Evolutionary conservation across 495 filamentous ascomycete genomes (phyloP).

Genomic region (Oidiodendron maius): DNA sequence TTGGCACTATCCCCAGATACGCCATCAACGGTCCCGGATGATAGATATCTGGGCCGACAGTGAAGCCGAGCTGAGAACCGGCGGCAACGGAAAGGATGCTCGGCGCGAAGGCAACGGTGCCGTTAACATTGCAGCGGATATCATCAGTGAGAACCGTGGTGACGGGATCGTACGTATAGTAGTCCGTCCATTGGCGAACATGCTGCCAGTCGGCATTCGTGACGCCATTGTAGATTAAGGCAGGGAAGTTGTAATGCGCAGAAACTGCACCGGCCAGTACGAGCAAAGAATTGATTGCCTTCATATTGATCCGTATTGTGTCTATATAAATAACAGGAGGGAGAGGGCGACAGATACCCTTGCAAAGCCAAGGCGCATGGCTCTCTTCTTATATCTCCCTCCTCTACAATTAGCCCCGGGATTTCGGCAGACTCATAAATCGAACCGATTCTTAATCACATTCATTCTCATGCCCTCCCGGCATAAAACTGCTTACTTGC

Average conservation of each 20-base stretch:
- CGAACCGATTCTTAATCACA: too few species aligned
- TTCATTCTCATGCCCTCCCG: too few species aligned
- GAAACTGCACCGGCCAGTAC: conserved; percentile 3
- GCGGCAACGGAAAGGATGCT: conserved; percentile 37
- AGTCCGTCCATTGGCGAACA: conserved; percentile 28
- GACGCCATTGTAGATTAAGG: conserved; percentile 2
- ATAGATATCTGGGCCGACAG: conserved; percentile 46
- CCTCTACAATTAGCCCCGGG: too few species aligned
- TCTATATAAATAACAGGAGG: too few species aligned
- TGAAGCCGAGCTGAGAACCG: conserved; percentile 45
- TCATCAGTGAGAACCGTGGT: conserved; percentile 42
- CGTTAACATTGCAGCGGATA: conserved; percentile 52
- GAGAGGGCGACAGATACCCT: too few species aligned
- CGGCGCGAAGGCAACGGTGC: conserved; percentile 32
- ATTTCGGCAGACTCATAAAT: too few species aligned
- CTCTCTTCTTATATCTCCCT: too few species aligned
- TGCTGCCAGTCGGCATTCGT: conserved; percentile 17
- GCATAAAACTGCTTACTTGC: too few species aligned
- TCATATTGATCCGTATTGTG: too few species aligned
- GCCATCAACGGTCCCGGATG: conserved; percentile 54
- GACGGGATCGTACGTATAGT: conserved; percentile 32
- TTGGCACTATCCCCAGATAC: conserved; percentile 50
- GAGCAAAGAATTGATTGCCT: conserved; percentile 2
- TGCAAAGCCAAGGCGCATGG: too few species aligned
- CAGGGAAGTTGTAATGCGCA: conserved; percentile 16